These are phyloP conservation scores for Dendrothele bispora DNA, from an alignment of 768 basidiomycete species.

Conservation along the genomic window DNA sequence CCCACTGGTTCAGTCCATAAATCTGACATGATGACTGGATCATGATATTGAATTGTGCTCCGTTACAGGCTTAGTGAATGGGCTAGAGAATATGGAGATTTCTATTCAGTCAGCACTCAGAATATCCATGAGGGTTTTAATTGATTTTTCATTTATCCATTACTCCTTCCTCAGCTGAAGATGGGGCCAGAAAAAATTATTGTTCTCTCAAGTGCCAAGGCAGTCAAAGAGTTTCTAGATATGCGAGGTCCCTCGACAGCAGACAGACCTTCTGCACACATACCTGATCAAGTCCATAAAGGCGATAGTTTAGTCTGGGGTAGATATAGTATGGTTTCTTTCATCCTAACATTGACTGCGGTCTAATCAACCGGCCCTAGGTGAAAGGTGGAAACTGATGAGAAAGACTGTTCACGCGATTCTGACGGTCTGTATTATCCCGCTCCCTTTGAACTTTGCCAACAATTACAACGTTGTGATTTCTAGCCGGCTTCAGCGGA, in stretches of 20 bases:
- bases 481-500: too few relatives aligned
- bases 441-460: constrained; percentile 18
- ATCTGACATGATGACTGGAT: too few relatives aligned
- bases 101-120: too few relatives aligned
- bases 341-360: background rate
- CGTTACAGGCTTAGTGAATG: constrained; percentile 29
- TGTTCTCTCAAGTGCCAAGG: constrained; percentile 20
- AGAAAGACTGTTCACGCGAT: constrained; percentile 15
- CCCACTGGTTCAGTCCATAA: too few relatives aligned
- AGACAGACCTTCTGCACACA: constrained; percentile 22
- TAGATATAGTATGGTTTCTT: constrained; percentile 9
- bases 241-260: constrained; percentile 20
- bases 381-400: constrained; percentile 9
- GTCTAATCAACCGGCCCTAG: background rate
- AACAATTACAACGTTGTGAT: too few relatives aligned
- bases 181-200: constrained; percentile 19
- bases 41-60: too few relatives aligned
- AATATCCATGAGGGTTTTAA: too few relatives aligned
- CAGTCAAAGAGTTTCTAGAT: constrained; percentile 27
- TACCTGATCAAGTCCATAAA: constrained; percentile 18
- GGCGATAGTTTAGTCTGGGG: constrained; percentile 18
- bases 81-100: constrained; percentile 25
- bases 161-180: too few relatives aligned
- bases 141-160: too few relatives aligned
- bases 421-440: constrained; percentile 17